Evolutionary conservation across 2,329 filamentous ascomycete genomes (phyloP), one percentile per base, ranked within the genome.

Genomic region (Neurospora sp.): DNA sequence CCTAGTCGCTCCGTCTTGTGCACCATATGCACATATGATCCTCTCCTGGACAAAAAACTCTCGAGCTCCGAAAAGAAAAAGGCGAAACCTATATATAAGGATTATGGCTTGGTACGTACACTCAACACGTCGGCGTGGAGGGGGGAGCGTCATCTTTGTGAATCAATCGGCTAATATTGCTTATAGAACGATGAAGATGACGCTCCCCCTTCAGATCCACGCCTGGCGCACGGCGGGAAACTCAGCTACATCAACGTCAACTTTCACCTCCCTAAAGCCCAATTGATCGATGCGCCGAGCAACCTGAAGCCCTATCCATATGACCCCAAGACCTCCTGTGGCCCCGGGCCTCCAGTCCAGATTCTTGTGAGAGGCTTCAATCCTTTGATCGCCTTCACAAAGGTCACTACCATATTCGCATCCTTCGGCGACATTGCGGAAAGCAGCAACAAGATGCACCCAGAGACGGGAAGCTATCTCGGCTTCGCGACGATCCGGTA

Each of bases 321-420:
- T 80, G 94, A 98, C 78, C 82, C 89, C 5, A 89, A 88, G 75
- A 93, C 92, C 4, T 97, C 95, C 2, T 88, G 96, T 75, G 95
- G 94, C 0, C 92, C 93, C 33, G 93, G 93, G 0, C 95, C 95
- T 15, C 92, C 96, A 1, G 93, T 91, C 2, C 93, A 97, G 78
- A 89, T 99, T 67, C 90, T 98, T 4, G 93, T 97, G 23, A 94
- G 90, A n/a, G 93, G 93, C n/a, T 97, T 97, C 78, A 96, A 98
- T 79, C 94, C 95, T 6, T 83, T 98, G 73, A 90, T 92, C 52
- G 88, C 92, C 12, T 92, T 97, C 75, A 87, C 88, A 69, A 92
- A 92, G 75, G 86, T 97, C 67, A 88, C 87, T 19, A 88, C 90
- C 66, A 87, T 92, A 69, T 96, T 97, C 78, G 88, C 90, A 19